Base-by-base conservation (phyloP, 2,329 filamentous ascomycete species). In the Verticillium zaregamsianum region DNA sequence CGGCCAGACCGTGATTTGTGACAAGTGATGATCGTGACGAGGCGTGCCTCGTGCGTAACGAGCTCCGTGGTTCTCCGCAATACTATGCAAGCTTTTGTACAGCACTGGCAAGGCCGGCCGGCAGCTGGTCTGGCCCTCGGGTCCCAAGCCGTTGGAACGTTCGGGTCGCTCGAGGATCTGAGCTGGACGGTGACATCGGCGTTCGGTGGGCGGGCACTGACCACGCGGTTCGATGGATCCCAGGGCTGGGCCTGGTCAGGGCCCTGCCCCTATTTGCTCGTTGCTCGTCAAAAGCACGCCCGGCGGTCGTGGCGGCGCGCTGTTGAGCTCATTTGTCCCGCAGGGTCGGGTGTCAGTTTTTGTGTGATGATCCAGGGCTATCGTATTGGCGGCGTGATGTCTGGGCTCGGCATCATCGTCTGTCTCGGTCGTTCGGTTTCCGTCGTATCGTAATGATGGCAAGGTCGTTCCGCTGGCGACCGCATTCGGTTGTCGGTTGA, bases 91-190 rank as follows among this genome's bases (percentile, higher is more conserved):
- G 9, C 15, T 45, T 45, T 45, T 17, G 37, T 39, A 14, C 37
- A 39, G 39, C 17, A 35, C 39, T 5, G 20, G n/a, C 45, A 11
- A 52, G 45, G 6, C 20, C n/a, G 20, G 45, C 45, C 45, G 39
- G 37, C 40, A 58, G 56, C 37, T 45, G 57, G 23, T 28, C 37
- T 49, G 57, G 57, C 57, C 37, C 57, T 49, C 39, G 31, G 37
- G 57, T 49, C 40, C 57, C 57, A 58, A 32, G 57, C 39, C 25
- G 57, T 58, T 58, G 57, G 57, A 49, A 58, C 57, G 57, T 39
- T 58, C 39, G 57, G 57, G 32, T 58, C 57, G 39, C 57, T 39
- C 28, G 28, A 7, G 39, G 57, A 39, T 40, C 57, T 40, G 37
- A 49, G 57, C 35, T 40, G 35, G 37, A 39, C 39, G 23, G 45